Conservation (phyloP, 2,329 filamentous ascomycete genomes). For the Triangularia verruculosa region DNA sequence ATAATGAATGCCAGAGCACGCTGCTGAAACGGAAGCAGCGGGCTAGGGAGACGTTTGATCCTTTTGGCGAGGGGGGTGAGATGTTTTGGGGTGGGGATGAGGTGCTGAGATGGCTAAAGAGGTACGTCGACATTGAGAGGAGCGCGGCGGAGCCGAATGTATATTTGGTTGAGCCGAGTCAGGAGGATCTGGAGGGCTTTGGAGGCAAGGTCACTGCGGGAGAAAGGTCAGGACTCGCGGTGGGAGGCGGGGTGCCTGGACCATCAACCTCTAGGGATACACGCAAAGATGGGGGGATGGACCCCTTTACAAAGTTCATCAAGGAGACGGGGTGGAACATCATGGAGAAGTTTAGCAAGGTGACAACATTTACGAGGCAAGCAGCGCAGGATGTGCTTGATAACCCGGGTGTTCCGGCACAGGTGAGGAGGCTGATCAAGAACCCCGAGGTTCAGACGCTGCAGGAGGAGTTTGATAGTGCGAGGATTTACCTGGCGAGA, state of each 20-base stretch:
- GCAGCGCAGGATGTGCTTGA: constrained; percentile 91
- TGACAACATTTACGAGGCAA: constrained; percentile 90
- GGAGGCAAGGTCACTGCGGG: constrained; percentile 57
- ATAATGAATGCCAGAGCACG: constrained; percentile 93
- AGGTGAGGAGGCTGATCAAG: constrained; percentile 77
- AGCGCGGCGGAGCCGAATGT: constrained; percentile 85
- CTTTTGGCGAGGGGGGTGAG: constrained; percentile 78
- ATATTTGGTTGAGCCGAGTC: constrained; percentile 82
- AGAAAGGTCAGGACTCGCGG: constrained; percentile 31
- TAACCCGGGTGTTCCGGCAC: constrained; percentile 85
- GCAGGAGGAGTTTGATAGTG: constrained; percentile 96
- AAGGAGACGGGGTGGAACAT: constrained; percentile 97
- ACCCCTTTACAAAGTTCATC: constrained; percentile 87
- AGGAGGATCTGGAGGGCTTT: constrained; percentile 82
- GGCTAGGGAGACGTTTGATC: constrained; percentile 81
- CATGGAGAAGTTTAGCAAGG: constrained; percentile 93
- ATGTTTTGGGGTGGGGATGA: constrained; percentile 99
- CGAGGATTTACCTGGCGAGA: constrained; percentile 85
- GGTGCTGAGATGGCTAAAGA: constrained; percentile 82
- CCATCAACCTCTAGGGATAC: constrained; percentile 36
- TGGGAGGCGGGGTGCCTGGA: constrained; percentile 39
- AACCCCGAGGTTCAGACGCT: constrained; percentile 94
- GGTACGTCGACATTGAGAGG: constrained; percentile 78
- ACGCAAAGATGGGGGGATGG: constrained; percentile 70
- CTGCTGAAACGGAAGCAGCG: constrained; percentile 89